These are phyloP conservation scores for Melaleuca quinquenervia DNA, from an alignment of 345 rosid species.

Conservation along the genomic window DNA sequence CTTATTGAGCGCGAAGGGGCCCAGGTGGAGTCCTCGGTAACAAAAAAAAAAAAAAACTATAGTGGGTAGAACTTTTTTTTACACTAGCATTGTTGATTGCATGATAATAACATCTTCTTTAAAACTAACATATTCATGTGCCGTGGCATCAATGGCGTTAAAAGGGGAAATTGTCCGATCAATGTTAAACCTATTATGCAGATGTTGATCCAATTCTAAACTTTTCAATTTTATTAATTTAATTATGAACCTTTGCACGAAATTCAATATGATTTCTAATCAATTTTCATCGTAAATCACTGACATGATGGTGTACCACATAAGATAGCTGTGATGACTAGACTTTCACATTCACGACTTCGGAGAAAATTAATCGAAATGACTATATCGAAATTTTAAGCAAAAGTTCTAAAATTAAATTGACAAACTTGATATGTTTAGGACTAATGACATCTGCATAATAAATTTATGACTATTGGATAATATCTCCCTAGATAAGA, in stretches of 20 bases:
- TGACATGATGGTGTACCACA: rapidly evolving
- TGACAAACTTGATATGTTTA: neutral
- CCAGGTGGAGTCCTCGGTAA: too few species aligned
- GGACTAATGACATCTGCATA: rapidly evolving
- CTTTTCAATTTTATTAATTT: neutral
- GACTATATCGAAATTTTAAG: neutral
- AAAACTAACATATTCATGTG: neutral
- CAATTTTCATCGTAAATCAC: neutral
- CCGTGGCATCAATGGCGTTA: neutral
- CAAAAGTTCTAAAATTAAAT: neutral
- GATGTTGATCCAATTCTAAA: neutral
- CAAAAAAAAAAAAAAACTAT: too few species aligned
- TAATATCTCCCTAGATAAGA: neutral
- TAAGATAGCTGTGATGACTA: too few species aligned
- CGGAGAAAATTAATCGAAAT: neutral
- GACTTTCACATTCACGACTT: too few species aligned
- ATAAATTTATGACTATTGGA: neutral
- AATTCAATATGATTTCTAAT: neutral
- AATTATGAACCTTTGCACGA: neutral
- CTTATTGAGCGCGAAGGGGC: too few species aligned
- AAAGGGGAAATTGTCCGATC: neutral
- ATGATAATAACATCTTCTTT: neutral
- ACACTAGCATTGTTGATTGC: too few species aligned
- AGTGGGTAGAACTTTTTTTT: neutral
- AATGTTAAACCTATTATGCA: neutral